Conservation (phyloP, 78 protist genomes). For the Dictyostelium capitatum region DNA sequence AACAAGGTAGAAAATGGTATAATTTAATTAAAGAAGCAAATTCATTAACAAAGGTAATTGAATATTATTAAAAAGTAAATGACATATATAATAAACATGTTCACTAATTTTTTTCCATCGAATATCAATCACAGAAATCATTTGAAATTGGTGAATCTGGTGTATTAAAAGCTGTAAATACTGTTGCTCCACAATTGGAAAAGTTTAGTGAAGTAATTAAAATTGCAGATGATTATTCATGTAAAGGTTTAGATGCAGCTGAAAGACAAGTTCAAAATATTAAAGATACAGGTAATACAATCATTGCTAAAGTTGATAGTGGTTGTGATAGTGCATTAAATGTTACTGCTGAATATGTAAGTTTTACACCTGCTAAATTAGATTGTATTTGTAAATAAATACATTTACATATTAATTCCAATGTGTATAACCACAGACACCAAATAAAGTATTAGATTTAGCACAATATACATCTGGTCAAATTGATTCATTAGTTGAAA, state of each 20-base stretch:
- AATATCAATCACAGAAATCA: too few species aligned
- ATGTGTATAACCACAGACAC: background rate
- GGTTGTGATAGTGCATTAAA: background rate
- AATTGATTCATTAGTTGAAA: conserved; percentile 32
- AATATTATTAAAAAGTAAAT: too few species aligned
- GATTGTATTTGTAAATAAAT: too few species aligned
- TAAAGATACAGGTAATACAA: background rate
- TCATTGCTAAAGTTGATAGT: background rate
- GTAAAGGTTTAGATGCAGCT: background rate
- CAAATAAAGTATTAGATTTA: background rate
- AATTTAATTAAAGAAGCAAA: conserved; percentile 44
- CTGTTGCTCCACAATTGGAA: conserved; percentile 23
- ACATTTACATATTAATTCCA: too few species aligned
- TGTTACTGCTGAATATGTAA: conserved; percentile 1
- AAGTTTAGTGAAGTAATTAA: conserved; percentile 4
- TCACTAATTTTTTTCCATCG: too few species aligned
- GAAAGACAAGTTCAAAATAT: background rate
- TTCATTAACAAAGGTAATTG: conserved; percentile 19
- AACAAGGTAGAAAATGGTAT: conserved; percentile 5
- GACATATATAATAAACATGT: too few species aligned
- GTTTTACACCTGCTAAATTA: background rate
- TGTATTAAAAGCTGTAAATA: background rate
- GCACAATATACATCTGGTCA: background rate
- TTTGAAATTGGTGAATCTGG: conserved; percentile 21
- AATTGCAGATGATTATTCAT: conserved; percentile 1